These are phyloP conservation scores for Pisolithus albus DNA, from an alignment of 768 basidiomycete species.

Conservation along the genomic window DNA sequence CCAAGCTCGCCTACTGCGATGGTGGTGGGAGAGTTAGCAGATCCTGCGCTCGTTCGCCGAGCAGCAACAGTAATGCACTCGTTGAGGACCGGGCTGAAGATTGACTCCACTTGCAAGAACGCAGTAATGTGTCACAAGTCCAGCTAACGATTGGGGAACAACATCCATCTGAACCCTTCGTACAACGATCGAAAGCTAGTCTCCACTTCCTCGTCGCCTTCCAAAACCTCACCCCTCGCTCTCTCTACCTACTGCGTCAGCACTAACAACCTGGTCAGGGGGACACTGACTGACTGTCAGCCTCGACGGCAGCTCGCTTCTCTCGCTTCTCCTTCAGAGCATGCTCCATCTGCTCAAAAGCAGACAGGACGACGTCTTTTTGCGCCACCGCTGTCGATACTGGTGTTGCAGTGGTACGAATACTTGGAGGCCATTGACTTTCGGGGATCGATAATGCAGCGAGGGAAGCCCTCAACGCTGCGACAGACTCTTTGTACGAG, in stretches of 20 bases:
- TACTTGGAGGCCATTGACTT: constrained; percentile 56
- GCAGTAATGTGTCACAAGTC: no score
- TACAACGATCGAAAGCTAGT: constrained; percentile 27
- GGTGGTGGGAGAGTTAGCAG: no score
- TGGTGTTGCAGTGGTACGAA: constrained; percentile 26
- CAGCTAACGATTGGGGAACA: constrained; percentile 40
- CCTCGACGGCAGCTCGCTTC: constrained; percentile 23
- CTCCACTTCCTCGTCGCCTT: constrained; percentile 11
- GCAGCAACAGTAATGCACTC: no score
- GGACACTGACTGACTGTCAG: constrained; percentile 30
- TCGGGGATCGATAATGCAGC: constrained; percentile 42
- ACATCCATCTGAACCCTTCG: constrained; percentile 43
- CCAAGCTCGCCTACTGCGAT: no score
- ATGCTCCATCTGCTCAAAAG: constrained; percentile 70
- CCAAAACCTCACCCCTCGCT: constrained; percentile 12
- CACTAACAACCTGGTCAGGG: not conserved
- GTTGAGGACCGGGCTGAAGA: no score
- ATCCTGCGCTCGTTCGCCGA: no score
- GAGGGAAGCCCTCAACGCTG: constrained; percentile 45
- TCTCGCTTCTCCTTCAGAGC: constrained; percentile 43
- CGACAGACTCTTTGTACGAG: constrained; percentile 52
- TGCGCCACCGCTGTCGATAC: constrained; percentile 9
- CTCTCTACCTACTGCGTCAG: constrained; percentile 16
- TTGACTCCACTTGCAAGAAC: no score
- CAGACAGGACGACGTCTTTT: constrained; percentile 40